Conservation (phyloP, 345 rosid species). For the Salix caprea region DNA sequence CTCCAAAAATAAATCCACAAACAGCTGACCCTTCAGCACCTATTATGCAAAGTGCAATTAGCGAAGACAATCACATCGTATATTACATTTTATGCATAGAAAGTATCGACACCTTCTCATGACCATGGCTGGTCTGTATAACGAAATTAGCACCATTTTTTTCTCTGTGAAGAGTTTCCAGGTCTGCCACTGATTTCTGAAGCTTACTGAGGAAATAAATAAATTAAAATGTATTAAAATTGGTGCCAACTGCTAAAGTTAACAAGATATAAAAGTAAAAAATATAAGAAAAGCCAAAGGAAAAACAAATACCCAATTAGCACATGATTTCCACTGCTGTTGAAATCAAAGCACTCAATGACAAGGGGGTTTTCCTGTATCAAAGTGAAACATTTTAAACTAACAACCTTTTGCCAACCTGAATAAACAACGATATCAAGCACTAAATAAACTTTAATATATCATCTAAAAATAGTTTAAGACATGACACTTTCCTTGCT, state of each 20-base stretch:
- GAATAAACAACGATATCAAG: background rate
- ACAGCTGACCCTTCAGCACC: conserved; percentile 72
- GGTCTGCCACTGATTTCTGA: conserved; percentile 61
- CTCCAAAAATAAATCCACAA: conserved; percentile 61
- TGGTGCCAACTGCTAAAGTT: background rate
- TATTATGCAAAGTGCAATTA: conserved; percentile 16
- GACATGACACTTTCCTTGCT: conserved; percentile 57
- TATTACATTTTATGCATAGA: background rate
- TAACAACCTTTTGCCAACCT: background rate
- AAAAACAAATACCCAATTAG: conserved; percentile 55
- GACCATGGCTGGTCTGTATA: conserved; percentile 34
- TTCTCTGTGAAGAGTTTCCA: conserved; percentile 55
- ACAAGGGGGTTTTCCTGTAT: conserved; percentile 68
- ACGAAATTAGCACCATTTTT: conserved; percentile 46
- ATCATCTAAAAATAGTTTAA: background rate
- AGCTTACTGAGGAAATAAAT: conserved; percentile 41
- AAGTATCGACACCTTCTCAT: conserved; percentile 51
- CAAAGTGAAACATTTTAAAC: conserved; percentile 4
- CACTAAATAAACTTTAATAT: background rate
- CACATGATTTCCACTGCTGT: conserved; percentile 58
- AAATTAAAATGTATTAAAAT: conserved; percentile 1
- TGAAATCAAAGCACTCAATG: conserved; percentile 83
- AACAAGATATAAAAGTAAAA: background rate
- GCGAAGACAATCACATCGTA: background rate
- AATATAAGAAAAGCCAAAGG: background rate